Evolutionary conservation across 2,329 filamentous ascomycete species (phyloP).

Genomic region (Sclerotinia subarctica): DNA sequence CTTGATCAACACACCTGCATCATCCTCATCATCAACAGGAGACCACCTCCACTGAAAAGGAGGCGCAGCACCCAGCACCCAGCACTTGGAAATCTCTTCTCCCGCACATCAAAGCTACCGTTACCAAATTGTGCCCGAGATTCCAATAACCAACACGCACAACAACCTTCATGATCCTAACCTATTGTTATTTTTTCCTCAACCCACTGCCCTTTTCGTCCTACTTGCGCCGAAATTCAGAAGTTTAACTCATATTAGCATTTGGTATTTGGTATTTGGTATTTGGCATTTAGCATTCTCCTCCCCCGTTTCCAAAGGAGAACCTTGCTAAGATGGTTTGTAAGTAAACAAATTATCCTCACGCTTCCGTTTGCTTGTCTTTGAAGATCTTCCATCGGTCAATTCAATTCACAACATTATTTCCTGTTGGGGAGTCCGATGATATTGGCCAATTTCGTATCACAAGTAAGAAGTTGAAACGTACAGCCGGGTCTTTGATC

Average conservation of each 20-base stretch:
- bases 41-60: constrained; percentile 14
- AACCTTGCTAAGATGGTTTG: constrained; percentile 27
- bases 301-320: not conserved
- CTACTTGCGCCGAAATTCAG: not conserved
- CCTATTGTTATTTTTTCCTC: not conserved
- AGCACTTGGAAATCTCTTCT: not conserved
- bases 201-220: not conserved
- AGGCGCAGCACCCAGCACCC: constrained; percentile 12
- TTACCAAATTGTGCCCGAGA: not conserved
- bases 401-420: not conserved
- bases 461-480: not conserved
- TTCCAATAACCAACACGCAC: constrained; percentile 10
- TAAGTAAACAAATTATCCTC: constrained; percentile 24
- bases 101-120: not conserved
- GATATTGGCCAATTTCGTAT: not conserved
- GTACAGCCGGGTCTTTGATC: constrained; percentile 15
- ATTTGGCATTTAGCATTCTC: not conserved
- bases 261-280: not conserved
- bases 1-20: not conserved
- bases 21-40: not conserved
- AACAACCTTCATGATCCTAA: constrained; percentile 9
- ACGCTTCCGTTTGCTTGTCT: constrained; percentile 27
- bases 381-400: not conserved
- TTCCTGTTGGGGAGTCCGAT: not conserved
- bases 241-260: not conserved